Evolutionary conservation across 2,329 filamentous ascomycete genomes (phyloP).

Genomic region (Claviceps arundinis): DNA sequence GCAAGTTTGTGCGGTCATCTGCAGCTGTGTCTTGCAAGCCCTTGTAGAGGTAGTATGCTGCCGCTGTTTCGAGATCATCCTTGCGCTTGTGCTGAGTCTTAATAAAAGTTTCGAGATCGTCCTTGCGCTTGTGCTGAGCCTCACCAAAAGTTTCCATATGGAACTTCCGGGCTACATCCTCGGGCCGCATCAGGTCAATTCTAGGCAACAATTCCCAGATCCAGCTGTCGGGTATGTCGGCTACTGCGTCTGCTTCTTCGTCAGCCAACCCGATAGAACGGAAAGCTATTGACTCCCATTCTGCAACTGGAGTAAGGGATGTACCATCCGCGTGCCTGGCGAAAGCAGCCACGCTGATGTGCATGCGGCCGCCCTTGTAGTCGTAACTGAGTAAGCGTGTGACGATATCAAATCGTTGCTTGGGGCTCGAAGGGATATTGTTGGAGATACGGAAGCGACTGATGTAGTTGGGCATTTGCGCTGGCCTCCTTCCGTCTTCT

Average conservation of each 20-base stretch:
- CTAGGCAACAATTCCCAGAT: slow-evolving; percentile 13
- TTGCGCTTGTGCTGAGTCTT: slow-evolving; percentile 12
- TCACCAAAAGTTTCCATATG: slow-evolving; percentile 13
- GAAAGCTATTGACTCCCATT: slow-evolving; percentile 12
- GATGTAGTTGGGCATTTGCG: slow-evolving; percentile 18
- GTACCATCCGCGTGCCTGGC: slow-evolving; percentile 2
- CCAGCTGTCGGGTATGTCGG: slow-evolving; percentile 13
- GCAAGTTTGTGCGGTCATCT: slow-evolving; percentile 10
- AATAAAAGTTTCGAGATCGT: slow-evolving; percentile 10
- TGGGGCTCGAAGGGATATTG: slow-evolving; percentile 10
- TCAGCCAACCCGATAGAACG: slow-evolving; percentile 4
- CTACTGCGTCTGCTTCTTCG: slow-evolving; percentile 2
- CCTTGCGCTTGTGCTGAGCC: slow-evolving; percentile 12
- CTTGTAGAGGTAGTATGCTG: slow-evolving; percentile 11
- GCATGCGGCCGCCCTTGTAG: slow-evolving; percentile 12
- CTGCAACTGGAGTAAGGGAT: slow-evolving; percentile 9
- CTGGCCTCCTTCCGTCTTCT: slow-evolving; percentile 11
- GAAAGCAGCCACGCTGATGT: slow-evolving; percentile 15
- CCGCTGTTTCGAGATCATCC: slow-evolving; percentile 8
- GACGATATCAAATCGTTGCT: slow-evolving; percentile 12
- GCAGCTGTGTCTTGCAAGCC: slow-evolving; percentile 10
- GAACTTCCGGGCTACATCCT: slow-evolving; percentile 14
- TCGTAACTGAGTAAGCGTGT: slow-evolving; percentile 13
- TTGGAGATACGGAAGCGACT: slow-evolving; percentile 18
- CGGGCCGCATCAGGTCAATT: slow-evolving; percentile 9